phyloP scores from a whole-genome alignment of 2,329 filamentous ascomycete species.

The Trichoderma atroviride region DNA sequence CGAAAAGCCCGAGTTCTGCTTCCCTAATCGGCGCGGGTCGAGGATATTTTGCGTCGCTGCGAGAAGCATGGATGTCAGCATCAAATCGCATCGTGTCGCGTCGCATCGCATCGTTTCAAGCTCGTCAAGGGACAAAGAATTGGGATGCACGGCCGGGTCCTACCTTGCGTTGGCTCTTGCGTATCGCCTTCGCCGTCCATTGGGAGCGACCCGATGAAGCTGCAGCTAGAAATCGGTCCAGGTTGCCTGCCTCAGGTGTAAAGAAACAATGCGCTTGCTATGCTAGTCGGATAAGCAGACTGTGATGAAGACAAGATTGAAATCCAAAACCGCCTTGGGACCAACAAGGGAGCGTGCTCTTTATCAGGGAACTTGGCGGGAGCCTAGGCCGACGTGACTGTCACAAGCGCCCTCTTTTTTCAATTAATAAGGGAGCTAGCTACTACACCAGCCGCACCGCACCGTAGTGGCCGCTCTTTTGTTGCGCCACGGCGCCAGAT shows the following conservation, averaged over 20 bases:
- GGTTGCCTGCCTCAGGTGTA: slow-evolving; percentile 20
- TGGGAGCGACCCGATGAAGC: slow-evolving; percentile 40
- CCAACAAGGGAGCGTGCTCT: not conserved
- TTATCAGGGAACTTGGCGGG: not conserved
- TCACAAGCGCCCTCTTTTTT: not conserved
- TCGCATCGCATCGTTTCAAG: not conserved
- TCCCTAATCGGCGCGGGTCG: slow-evolving; percentile 77
- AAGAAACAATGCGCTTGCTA: not conserved
- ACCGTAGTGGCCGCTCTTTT: not conserved
- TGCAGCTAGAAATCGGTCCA: slow-evolving; percentile 33
- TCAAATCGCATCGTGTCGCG: not conserved
- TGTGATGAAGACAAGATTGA: not conserved
- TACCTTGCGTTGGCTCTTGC: slow-evolving; percentile 51
- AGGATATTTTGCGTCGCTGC: slow-evolving; percentile 51
- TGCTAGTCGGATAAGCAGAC: not conserved
- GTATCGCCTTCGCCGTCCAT: slow-evolving; percentile 50
- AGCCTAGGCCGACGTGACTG: slow-evolving; percentile 3
- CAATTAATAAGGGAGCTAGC: slow-evolving; percentile 11
- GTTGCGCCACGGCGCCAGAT: slow-evolving; percentile 4
- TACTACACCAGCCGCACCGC: slow-evolving; percentile 3
- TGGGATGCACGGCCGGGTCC: not conserved
- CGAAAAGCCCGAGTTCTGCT: slow-evolving; percentile 79
- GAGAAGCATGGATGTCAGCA: not conserved
- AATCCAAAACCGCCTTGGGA: not conserved
- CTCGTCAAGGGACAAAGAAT: not conserved